Evolutionary conservation across 2,329 filamentous ascomycete genomes (phyloP), one percentile per base, ranked within the genome.

Genomic region (Cercospora janseana): DNA sequence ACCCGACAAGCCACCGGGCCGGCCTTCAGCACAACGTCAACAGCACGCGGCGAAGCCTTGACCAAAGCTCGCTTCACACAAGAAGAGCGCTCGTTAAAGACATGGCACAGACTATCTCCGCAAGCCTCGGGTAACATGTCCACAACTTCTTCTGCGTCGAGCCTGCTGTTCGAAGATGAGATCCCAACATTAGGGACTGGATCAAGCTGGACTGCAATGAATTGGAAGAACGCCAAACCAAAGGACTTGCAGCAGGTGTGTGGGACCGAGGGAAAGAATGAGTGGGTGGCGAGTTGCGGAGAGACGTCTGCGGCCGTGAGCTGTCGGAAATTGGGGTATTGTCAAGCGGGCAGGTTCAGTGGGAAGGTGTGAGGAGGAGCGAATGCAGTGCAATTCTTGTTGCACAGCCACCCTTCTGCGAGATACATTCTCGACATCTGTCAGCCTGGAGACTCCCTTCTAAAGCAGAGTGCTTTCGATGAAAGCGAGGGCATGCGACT

Each of bases 11-110:
- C 43, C 43, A 35, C 43, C 31, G 43, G 29, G 7, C 43, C 43
- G 43, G 41, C 41, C 16, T 46, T 46, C 43, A 46, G 43, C 43
- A 46, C 43, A 16, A 35, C 43, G n/a, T 46, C 43, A 2, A 46
- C 43, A 26, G 43, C 43, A 2, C 29, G 43, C 2, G 43, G 43
- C 1, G 43, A 46, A 31, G 43, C 43, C 1, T 31, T 46, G 18
- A 46, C 43, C 3, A 46, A 46, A 35, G 43, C 43, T n/a, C 28
- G 43, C 18, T 28, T 46, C 21, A 46, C 43, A 26, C 43, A 46
- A 27, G 43, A 46, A 35, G 43, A 46, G 21, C 28, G 29, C 1
- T 34, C 28, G 1, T 7, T 46, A 7, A 46, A 46, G 6, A 32
- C 29, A 7, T 46, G 43, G 43, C 34, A 35, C 23, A 31, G 29